These are phyloP conservation scores for Bolboschoenoplectus hybrid DNA, from an alignment of 202 grass and related monocot species.

Conservation along the genomic window DNA sequence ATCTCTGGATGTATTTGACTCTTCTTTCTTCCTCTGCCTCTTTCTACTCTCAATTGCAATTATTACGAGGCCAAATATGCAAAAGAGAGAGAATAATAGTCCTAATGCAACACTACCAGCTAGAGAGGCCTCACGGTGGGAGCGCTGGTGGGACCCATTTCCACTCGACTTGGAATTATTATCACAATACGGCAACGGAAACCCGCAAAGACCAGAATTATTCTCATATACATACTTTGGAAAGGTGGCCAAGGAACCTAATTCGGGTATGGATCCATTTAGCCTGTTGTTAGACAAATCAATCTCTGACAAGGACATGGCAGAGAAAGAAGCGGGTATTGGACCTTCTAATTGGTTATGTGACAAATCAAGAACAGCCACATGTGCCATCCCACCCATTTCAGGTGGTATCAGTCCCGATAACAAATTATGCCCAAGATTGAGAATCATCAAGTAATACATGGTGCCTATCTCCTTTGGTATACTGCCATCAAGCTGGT, in stretches of 20 bases:
- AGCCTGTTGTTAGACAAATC: slow-evolving; percentile 86
- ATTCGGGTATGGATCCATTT: slow-evolving; percentile 85
- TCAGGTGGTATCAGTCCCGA: slow-evolving; percentile 68
- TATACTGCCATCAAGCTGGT: slow-evolving; percentile 70
- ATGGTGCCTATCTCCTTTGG: slow-evolving; percentile 79
- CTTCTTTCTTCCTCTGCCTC: slow-evolving; percentile 60
- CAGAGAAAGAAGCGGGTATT: slow-evolving; percentile 75
- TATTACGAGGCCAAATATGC: slow-evolving; percentile 72
- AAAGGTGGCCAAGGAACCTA: slow-evolving; percentile 86
- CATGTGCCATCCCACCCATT: slow-evolving; percentile 55
- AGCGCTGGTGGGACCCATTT: slow-evolving; percentile 40
- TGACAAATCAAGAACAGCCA: slow-evolving; percentile 82
- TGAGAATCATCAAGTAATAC: slow-evolving; percentile 97
- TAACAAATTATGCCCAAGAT: slow-evolving; percentile 82
- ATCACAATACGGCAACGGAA: slow-evolving; percentile 55
- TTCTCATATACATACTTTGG: slow-evolving; percentile 70
- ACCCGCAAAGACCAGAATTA: slow-evolving; percentile 80
- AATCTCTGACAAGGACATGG: slow-evolving; percentile 80
- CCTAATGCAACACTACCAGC: slow-evolving; percentile 74
- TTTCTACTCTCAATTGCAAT: slow-evolving; percentile 70
- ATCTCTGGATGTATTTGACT: slow-evolving; percentile 50
- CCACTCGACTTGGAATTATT: slow-evolving; percentile 26
- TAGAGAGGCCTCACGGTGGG: slow-evolving; percentile 60
- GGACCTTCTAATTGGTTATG: slow-evolving; percentile 79
- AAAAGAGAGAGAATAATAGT: slow-evolving; percentile 73